These are phyloP conservation scores for Wilcoxina mikolae DNA, from an alignment of 495 filamentous ascomycete genomes.

Conservation along the genomic window DNA sequence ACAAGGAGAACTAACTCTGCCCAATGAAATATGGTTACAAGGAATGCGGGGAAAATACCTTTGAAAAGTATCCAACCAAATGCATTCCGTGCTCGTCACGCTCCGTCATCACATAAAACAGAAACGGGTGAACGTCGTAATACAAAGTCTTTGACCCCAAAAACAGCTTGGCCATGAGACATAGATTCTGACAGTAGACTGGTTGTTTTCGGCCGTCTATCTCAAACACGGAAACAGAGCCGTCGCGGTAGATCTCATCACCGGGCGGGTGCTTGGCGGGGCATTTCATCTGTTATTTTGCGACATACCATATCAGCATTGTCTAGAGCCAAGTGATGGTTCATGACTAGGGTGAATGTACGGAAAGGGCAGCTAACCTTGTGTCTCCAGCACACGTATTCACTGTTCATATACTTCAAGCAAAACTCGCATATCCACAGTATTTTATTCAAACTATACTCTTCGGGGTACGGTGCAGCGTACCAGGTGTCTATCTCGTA, in stretches of 20 bases:
- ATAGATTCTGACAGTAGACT: slow-evolving; percentile 94
- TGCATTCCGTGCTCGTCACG: slow-evolving; percentile 86
- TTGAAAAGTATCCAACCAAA: slow-evolving; percentile 98
- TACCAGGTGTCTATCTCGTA: slow-evolving; percentile 99
- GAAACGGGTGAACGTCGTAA: slow-evolving; percentile 94
- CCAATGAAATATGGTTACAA: neutral
- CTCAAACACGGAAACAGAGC: slow-evolving; percentile 86
- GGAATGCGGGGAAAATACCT: slow-evolving; percentile 30
- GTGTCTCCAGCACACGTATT: slow-evolving; percentile 93
- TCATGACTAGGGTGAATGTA: neutral
- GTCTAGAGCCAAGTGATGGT: neutral
- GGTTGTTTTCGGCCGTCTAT: slow-evolving; percentile 94
- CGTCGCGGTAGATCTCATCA: slow-evolving; percentile 94
- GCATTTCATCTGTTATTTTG: slow-evolving; percentile 58
- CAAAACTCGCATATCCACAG: slow-evolving; percentile 99
- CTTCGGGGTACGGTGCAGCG: slow-evolving; percentile 94
- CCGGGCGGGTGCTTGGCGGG: slow-evolving; percentile 90
- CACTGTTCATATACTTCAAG: slow-evolving; percentile 97
- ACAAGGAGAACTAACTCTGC: no score
- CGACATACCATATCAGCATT: neutral
- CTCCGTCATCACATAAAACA: slow-evolving; percentile 98
- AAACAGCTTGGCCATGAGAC: slow-evolving; percentile 88
- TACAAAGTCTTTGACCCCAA: slow-evolving; percentile 95
- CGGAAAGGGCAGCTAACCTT: slow-evolving; percentile 42
- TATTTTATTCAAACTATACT: slow-evolving; percentile 88